Evolutionary conservation across 2,329 filamentous ascomycete genomes (phyloP), one percentile per base, ranked within the genome.

Genomic region (Colletotrichum endophyticum): DNA sequence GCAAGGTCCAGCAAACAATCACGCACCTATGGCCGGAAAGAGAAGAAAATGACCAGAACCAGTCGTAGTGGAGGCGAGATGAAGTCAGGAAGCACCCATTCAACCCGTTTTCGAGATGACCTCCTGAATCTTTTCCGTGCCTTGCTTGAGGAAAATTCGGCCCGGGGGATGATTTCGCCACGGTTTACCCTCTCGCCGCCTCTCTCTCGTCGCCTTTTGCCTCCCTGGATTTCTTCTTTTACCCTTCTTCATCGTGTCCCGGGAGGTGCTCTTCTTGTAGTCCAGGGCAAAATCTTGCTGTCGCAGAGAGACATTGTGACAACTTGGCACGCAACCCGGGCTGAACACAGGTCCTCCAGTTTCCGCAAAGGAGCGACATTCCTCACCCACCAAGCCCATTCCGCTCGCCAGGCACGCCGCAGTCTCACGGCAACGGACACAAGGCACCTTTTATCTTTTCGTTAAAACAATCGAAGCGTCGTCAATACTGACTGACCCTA

Each of bases 361-460:
- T 44, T 53, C 39, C 56, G 70, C 63, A 67, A 53, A 68, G 69
- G 56, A 70, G 61, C 34, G 66, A 70, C 74, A 76, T 76, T 76
- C 74, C 74, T 74, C 64, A n/a, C 28, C 36, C 36, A 56, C 16
- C 66, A 66, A 36, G 27, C 68, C 44, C 64, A 76, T 73, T 76
- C 64, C 64, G 73, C 27, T 39, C 53, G 36, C 44, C 56, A 73
- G 70, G 56, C 39, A 76, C 70, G 74, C 64, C 56, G 5, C 70
- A 76, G 74, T 76, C 70, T 70, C 74, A 53, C 70, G 70, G 74
- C 74, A 74, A 76, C 74, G 36, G 32, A 39, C 49, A 36, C 59
- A 61, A 49, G 28, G 32, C 36, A 49, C 19, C 39, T 12, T 53
- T 30, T 27, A 13, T 22, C 15, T 22, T n/a, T 27, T 34, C 56